phyloP scores from a whole-genome alignment of 768 basidiomycete species.

The Tulasnella calospora region DNA sequence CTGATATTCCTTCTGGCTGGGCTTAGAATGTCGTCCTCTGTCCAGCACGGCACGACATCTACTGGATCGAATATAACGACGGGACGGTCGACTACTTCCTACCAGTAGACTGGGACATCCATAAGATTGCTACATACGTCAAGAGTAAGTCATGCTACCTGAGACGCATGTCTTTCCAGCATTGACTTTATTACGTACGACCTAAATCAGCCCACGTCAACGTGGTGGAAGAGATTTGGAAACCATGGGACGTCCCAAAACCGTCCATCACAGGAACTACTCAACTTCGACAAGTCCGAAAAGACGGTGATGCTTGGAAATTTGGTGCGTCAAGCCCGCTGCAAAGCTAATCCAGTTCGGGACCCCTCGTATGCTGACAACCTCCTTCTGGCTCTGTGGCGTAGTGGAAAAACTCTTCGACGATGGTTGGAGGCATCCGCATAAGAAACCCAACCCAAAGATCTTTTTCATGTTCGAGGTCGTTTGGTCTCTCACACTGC shows the following conservation, averaged over 20 bases:
- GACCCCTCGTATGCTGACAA: background rate
- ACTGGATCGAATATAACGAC: conserved; percentile 21
- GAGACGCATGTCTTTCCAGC: background rate
- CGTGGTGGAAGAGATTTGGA: background rate
- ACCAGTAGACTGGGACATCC: conserved; percentile 17
- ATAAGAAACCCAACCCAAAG: conserved; percentile 4
- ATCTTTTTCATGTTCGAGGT: conserved; percentile 8
- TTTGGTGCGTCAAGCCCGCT: background rate
- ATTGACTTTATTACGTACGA: background rate
- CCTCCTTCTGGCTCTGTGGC: background rate
- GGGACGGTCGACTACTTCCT: conserved; percentile 19
- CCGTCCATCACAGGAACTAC: background rate
- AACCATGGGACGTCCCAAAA: background rate
- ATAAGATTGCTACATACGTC: conserved; percentile 11
- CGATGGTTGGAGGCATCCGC: conserved; percentile 13
- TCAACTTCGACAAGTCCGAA: background rate
- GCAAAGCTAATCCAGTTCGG: background rate
- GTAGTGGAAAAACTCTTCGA: conserved; percentile 6
- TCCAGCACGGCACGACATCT: conserved; percentile 20
- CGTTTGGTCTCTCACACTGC: background rate
- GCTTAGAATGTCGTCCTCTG: conserved; percentile 12
- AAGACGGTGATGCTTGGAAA: conserved; percentile 1
- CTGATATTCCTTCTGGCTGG: background rate
- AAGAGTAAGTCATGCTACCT: background rate
- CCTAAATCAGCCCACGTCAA: background rate